Evolutionary conservation across 2,329 filamentous ascomycete species (phyloP).

Genomic region (Monascus ruber): DNA sequence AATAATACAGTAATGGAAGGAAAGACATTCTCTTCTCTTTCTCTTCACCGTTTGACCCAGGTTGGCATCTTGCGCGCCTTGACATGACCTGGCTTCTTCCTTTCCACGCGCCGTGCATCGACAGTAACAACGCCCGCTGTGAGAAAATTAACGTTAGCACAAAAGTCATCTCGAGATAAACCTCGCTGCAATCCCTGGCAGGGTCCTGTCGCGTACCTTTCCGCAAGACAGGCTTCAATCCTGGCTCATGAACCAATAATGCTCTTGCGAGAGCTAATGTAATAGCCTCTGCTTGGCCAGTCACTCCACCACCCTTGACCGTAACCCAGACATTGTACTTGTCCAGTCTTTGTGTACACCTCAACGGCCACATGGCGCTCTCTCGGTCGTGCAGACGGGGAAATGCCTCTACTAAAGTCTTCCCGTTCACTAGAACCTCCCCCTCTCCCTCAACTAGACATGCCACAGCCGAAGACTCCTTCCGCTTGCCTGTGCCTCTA

Average conservation of each 20-base stretch:
- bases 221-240: conserved; percentile 73
- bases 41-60: conserved; percentile 63
- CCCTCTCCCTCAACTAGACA: conserved; percentile 89
- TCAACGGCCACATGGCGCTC: conserved; percentile 84
- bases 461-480: conserved; percentile 73
- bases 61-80: conserved; percentile 97
- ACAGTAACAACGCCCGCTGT: conserved; percentile 85
- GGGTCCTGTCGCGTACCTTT: conserved; percentile 55
- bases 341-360: conserved; percentile 69
- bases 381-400: conserved; percentile 85
- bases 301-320: conserved; percentile 76
- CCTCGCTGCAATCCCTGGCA: too few species aligned
- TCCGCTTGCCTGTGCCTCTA: conserved; percentile 71
- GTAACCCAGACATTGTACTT: conserved; percentile 95
- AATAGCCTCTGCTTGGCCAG: conserved; percentile 89
- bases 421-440: conserved; percentile 81
- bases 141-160: conserved; percentile 4
- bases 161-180: too few species aligned
- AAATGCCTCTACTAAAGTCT: conserved; percentile 70
- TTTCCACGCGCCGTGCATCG: conserved; percentile 84
- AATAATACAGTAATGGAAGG: conserved; percentile 18
- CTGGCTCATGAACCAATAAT: conserved; percentile 81
- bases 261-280: conserved; percentile 83
- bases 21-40: conserved; percentile 36
- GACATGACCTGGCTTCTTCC: conserved; percentile 91